Base-by-base conservation (phyloP, 2,329 filamentous ascomycete species). In the Aureobasidium sp. region DNA sequence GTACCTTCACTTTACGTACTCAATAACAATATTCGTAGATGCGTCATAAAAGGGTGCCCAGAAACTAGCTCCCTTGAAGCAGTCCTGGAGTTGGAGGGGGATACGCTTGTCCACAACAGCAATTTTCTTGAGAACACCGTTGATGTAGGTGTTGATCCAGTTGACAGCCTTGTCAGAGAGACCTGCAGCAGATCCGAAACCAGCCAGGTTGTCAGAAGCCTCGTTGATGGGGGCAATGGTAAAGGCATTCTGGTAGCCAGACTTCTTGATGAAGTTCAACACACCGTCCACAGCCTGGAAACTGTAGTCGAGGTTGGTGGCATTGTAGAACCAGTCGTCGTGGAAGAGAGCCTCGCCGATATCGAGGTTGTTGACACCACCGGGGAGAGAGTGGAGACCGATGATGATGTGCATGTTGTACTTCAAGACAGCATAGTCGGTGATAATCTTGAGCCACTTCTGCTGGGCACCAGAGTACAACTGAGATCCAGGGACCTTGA, bases 391-490 rank as follows among this genome's bases (percentile, higher is more conserved):
- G 31, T 54, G 50, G 4, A 54, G 20, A 13, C 33, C 50, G 25
- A 54, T 13, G 31, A 54, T 25, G 31, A 54, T 38, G 13, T 54
- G 50, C 50, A 54, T 54, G 50, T 36, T 36, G n/a, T 54, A 38
- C 31, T 36, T 54, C 31, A 15, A 11, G 33, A 54, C n/a, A 23
- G 50, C 50, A 38, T 54, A 54, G 11, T 36, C 33, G 13, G 50
- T 38, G n/a, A 54, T 54, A 15, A 8, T 29, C n/a, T 25, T 54
- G 11, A 54, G 33, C n/a, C 31, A 54, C 31, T 36, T 25, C 33
- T 54, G 50, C 11, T 54, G 50, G 31, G 33, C 31, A 8, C 50
- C 50, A 3, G 31, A 38, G 13, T 38, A 54, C n/a, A 54, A 23
- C 31, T 36, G 20, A 4, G 50, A 36, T 5, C 50, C 50, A 15